These are phyloP conservation scores for Picea engelmannii DNA, from an alignment of 83 land plant genomes.

Conservation along the genomic window DNA sequence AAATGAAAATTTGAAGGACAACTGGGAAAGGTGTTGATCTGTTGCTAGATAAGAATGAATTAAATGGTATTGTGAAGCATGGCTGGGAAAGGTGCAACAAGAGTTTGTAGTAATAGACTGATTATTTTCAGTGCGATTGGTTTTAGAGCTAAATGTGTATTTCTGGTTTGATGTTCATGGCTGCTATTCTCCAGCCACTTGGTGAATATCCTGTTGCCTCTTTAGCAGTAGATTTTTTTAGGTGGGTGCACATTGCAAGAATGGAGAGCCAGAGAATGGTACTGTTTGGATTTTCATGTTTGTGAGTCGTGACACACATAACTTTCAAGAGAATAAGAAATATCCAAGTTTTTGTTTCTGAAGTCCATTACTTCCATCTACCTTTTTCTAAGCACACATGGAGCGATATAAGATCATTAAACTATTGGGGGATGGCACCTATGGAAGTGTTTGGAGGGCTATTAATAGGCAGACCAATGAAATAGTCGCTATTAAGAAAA, in stretches of 20 bases:
- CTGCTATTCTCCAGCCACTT: neutral
- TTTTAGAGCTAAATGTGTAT: neutral
- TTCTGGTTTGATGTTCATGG: slow-evolving; percentile 11
- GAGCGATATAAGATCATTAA: slow-evolving; percentile 48
- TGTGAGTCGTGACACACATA: too few relatives aligned
- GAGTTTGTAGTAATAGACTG: neutral
- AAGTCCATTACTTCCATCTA: neutral
- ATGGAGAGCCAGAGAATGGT: slow-evolving; percentile 9
- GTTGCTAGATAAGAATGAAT: too few relatives aligned
- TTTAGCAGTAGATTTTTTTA: neutral
- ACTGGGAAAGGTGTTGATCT: too few relatives aligned
- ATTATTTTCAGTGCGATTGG: neutral
- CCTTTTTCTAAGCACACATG: neutral
- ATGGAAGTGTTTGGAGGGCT: slow-evolving; percentile 63
- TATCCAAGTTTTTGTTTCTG: neutral
- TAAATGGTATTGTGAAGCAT: neutral
- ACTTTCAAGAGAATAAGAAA: neutral
- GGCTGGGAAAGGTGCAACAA: neutral
- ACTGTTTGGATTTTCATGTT: neutral
- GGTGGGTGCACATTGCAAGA: neutral
- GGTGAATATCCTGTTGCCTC: neutral
- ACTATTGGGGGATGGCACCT: slow-evolving; percentile 55
- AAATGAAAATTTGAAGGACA: too few relatives aligned
- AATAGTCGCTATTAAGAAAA: slow-evolving; percentile 3
- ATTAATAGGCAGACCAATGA: slow-evolving; percentile 46